Evolutionary conservation across 1,284 basidiomycete genomes (phyloP), one percentile per base, ranked within the genome.

Genomic region (Cutaneotrichosporon mucoides): DNA sequence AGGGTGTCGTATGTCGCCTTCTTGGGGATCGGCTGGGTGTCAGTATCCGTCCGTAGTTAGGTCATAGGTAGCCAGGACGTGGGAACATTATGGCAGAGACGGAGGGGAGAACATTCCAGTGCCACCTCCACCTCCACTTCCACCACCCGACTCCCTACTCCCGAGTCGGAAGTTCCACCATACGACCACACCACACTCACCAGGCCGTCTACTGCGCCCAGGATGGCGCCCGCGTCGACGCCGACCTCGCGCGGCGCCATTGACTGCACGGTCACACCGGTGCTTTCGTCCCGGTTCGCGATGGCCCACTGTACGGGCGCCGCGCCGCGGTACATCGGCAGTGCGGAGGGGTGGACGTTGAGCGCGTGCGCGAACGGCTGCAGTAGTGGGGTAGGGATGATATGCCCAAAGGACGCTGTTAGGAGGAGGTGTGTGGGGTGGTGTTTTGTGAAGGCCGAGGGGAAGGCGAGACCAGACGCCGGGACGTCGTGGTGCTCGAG

Each of bases 321-420:
- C 0, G 95, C 87, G 0, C 95, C 95, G 33, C 93, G 85, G 75
- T 92, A 92, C n/a, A 82, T 78, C 0, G 94, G 95, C 24, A 98
- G 82, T 0, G 93, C 79, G 15, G 92, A 95, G 0, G 94, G 93
- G 70, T 99, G 95, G 4, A 98, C 84, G 70, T 98, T 97, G 45
- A 99, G 80, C n/a, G 87, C 79, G 54, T 86, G 84, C 0, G 82
- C 80, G 68, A 96, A 96, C 35, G 81, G 78, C n/a, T 81, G 70
- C 3, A 96, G 84, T 47, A 92, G 79, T 0, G 79, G 66, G 2
- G 82, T 73, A 0, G 92, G 86, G 24, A 97, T 83, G 62, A 97
- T 89, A 55, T 91, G 87, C 0, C 94, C 94, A 68, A 97, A 97
- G 0, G 93, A 96, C 8, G 92, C 92, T 0, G 92, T 95, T 4